These are phyloP conservation scores for Solanum chacoense DNA, from an alignment of 305 asterid species.

Conservation along the genomic window DNA sequence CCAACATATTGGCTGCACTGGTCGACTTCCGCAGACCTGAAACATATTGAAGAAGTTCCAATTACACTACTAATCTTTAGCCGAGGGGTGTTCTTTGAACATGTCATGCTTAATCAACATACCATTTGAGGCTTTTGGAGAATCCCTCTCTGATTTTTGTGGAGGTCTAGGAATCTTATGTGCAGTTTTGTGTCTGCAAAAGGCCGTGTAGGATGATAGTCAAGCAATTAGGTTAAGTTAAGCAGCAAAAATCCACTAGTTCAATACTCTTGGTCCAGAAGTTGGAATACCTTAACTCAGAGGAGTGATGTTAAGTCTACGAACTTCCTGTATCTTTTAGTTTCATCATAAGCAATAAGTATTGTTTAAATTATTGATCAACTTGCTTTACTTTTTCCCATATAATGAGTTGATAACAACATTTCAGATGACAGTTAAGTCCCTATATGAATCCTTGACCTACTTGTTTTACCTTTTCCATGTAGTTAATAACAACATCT, in stretches of 20 bases:
- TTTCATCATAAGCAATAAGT: neutral
- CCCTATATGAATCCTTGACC: neutral
- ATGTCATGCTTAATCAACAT: constrained; percentile 1
- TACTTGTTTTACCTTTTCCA: neutral
- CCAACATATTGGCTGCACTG: constrained; percentile 18
- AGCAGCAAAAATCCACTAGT: neutral
- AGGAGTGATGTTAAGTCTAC: neutral
- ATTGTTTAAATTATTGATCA: neutral
- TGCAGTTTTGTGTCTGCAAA: constrained; percentile 16
- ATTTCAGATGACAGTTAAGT: neutral
- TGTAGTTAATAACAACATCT: neutral
- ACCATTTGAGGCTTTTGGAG: constrained; percentile 24
- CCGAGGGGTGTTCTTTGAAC: neutral
- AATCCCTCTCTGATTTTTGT: constrained; percentile 15
- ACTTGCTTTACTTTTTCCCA: neutral
- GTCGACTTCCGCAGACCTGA: constrained; percentile 34
- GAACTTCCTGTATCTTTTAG: neutral
- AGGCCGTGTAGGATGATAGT: neutral
- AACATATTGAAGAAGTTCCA: neutral
- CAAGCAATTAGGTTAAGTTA: neutral
- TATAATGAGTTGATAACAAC: neutral
- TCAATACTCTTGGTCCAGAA: neutral
- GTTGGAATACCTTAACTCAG: neutral
- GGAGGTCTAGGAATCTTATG: constrained; percentile 20
- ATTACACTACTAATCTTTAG: neutral